phyloP scores from a whole-genome alignment of 2,329 filamentous ascomycete genomes.

The Verticillium alfalfae region DNA sequence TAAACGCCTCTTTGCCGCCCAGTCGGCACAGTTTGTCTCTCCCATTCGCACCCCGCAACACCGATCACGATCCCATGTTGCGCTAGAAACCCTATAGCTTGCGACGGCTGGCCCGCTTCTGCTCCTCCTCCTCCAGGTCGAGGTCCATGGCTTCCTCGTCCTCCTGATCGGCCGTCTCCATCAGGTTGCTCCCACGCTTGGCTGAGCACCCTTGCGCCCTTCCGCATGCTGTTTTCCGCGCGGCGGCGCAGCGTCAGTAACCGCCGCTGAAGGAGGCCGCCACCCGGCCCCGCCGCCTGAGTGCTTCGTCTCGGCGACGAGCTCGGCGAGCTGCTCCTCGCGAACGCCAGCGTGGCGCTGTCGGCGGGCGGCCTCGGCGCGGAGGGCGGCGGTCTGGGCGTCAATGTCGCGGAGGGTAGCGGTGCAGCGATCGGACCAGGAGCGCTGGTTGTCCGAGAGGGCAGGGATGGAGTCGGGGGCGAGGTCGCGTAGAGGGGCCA shows the following conservation, averaged over 20 bases:
- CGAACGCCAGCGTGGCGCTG: constrained; percentile 43
- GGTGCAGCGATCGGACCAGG: constrained; percentile 77
- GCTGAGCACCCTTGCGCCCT: constrained; percentile 12
- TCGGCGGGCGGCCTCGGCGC: constrained; percentile 47
- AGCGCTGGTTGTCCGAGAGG: constrained; percentile 62
- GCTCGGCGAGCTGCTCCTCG: constrained; percentile 40
- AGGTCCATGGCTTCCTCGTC: constrained; percentile 51
- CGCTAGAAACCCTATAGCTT: constrained; percentile 37
- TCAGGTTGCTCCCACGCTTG: constrained; percentile 21
- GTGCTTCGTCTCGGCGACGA: constrained; percentile 35
- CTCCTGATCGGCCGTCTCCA: constrained; percentile 34
- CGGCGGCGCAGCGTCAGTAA: constrained; percentile 10
- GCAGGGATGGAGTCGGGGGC: constrained; percentile 64
- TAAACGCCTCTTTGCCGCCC: background rate
- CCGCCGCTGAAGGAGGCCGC: background rate
- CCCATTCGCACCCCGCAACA: background rate
- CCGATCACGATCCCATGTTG: background rate
- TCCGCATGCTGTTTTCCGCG: constrained; percentile 4
- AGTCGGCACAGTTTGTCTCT: background rate
- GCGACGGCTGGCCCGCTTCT: constrained; percentile 46
- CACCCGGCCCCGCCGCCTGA: background rate
- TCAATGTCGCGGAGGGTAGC: constrained; percentile 71
- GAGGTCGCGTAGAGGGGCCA: constrained; percentile 83
- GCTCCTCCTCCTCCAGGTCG: constrained; percentile 43
- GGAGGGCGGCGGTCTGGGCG: constrained; percentile 64